phyloP scores from a whole-genome alignment of 129 eudicot genomes.

The Logfia minima region DNA sequence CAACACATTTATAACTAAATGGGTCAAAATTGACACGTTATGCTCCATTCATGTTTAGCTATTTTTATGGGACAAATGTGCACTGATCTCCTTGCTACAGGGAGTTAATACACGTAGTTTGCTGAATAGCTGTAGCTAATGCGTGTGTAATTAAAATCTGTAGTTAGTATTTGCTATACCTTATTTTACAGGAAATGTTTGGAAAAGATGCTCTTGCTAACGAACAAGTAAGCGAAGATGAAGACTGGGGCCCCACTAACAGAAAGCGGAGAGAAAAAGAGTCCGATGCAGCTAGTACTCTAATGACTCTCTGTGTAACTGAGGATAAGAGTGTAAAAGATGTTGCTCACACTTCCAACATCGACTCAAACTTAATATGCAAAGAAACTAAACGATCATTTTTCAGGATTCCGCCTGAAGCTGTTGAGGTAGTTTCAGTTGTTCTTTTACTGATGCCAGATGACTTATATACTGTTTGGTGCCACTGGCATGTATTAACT shows the following conservation, averaged over 20 bases:
- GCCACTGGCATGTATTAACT: conserved; percentile 10
- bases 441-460: not conserved
- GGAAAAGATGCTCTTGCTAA: conserved; percentile 66
- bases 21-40: not conserved
- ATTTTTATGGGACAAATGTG: not conserved
- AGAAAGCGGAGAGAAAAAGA: conserved; percentile 72
- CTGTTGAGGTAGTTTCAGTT: conserved; percentile 59
- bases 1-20: not conserved
- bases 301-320: conserved; percentile 61
- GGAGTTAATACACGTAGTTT: not conserved
- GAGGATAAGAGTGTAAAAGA: conserved; percentile 40
- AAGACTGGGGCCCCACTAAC: conserved; percentile 93
- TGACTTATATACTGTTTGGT: conserved; percentile 7
- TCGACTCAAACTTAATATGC: conserved; percentile 25
- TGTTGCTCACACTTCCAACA: conserved; percentile 13
- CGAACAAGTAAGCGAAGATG: conserved; percentile 87
- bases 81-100: not conserved
- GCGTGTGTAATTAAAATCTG: not conserved
- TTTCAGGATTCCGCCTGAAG: conserved; percentile 69
- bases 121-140: conserved; percentile 4
- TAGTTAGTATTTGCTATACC: not conserved
- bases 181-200: conserved; percentile 72
- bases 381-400: conserved; percentile 45
- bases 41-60: not conserved
- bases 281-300: conserved; percentile 75